phyloP scores from a whole-genome alignment of 2,329 filamentous ascomycete species.

The Neofusicoccum sp. region DNA sequence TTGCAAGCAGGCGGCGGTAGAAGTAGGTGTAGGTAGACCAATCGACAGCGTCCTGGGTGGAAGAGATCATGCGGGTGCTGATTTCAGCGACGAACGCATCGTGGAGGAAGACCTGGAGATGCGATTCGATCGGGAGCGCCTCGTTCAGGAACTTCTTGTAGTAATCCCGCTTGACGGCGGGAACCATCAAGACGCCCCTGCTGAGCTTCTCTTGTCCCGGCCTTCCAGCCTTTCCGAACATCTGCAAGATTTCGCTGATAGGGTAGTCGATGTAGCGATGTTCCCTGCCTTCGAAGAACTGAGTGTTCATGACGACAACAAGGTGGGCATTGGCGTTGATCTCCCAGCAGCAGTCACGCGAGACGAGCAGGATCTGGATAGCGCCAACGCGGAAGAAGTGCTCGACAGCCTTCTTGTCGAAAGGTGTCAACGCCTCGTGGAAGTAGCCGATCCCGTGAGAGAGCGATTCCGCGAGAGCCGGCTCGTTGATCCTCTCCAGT shows the following conservation, averaged over 20 bases:
- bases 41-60: constrained; percentile 94
- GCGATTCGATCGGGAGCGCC: constrained; percentile 90
- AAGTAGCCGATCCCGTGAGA: constrained; percentile 96
- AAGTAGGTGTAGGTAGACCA: constrained; percentile 99
- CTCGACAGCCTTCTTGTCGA: constrained; percentile 90
- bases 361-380: constrained; percentile 79
- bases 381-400: constrained; percentile 87
- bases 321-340: constrained; percentile 83
- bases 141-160: constrained; percentile 99
- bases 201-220: constrained; percentile 75
- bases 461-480: constrained; percentile 81
- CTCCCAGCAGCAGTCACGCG: constrained; percentile 94
- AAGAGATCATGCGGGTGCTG: constrained; percentile 91
- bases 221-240: constrained; percentile 91
- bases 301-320: constrained; percentile 95
- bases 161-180: constrained; percentile 90
- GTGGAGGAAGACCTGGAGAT: constrained; percentile 85
- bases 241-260: constrained; percentile 89
- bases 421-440: constrained; percentile 85
- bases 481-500: constrained; percentile 79
- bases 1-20: constrained; percentile 89
- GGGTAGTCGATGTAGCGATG: constrained; percentile 97
- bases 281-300: constrained; percentile 94
- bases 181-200: constrained; percentile 94
- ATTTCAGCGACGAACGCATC: constrained; percentile 97